These are phyloP conservation scores for Apiospora kogelbergensis DNA, from an alignment of 2,329 filamentous ascomycete genomes.

Conservation along the genomic window DNA sequence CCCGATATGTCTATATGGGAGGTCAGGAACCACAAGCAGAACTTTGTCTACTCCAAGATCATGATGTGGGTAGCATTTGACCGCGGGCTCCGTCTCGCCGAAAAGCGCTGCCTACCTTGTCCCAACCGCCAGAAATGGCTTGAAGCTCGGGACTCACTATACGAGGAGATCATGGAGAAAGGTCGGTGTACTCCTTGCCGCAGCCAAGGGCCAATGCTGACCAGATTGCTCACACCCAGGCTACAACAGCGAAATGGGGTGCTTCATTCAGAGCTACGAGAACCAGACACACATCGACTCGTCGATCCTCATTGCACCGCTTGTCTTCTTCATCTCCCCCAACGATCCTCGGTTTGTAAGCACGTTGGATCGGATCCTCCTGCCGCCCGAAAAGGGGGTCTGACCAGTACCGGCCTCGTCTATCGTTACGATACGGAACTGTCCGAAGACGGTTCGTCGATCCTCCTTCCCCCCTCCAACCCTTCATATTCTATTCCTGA, in stretches of 20 bases:
- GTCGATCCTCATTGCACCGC: slow-evolving; percentile 71
- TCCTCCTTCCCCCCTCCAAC: background rate
- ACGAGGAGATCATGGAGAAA: slow-evolving; percentile 76
- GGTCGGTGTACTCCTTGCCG: slow-evolving; percentile 32
- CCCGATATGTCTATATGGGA: slow-evolving; percentile 86
- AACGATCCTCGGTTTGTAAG: slow-evolving; percentile 74
- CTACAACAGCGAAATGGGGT: slow-evolving; percentile 68
- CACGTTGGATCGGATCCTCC: slow-evolving; percentile 71
- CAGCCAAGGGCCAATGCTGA: background rate
- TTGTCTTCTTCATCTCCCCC: slow-evolving; percentile 78
- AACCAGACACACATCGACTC: slow-evolving; percentile 69
- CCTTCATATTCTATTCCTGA: background rate
- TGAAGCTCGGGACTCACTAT: slow-evolving; percentile 64
- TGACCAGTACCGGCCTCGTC: slow-evolving; percentile 74
- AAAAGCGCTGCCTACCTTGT: slow-evolving; percentile 75
- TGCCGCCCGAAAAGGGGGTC: slow-evolving; percentile 70
- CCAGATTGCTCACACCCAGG: slow-evolving; percentile 39
- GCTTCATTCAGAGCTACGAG: slow-evolving; percentile 77
- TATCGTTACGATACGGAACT: slow-evolving; percentile 71
- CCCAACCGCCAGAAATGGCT: slow-evolving; percentile 69
- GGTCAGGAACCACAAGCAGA: slow-evolving; percentile 71
- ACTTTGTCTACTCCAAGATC: slow-evolving; percentile 80
- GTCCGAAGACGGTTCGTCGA: slow-evolving; percentile 63
- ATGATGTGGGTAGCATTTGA: slow-evolving; percentile 84
- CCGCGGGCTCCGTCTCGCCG: slow-evolving; percentile 69